A percentile compares a stretch with the other conserved stretches of the same genome.
Conservation (phyloP, 225 moss, liverwort and hornwort genomes). For the Lunularia cruciata region DNA sequence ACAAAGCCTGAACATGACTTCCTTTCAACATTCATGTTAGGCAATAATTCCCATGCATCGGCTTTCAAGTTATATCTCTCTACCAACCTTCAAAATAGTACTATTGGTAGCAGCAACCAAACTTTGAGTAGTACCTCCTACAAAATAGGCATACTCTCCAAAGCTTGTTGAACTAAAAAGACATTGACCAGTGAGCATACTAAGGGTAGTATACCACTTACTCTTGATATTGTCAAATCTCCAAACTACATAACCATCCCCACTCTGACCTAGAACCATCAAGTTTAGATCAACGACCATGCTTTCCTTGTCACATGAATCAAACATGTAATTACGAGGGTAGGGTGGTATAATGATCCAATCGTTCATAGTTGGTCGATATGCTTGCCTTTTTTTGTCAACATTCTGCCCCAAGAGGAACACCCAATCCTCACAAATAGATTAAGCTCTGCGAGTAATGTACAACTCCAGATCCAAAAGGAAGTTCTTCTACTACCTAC, state of each 20-base stretch:
- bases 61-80: conserved; percentile 70
- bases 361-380: conserved; percentile 53
- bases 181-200: conserved; percentile 70
- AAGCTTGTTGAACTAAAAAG: conserved; percentile 79
- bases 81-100: conserved; percentile 47
- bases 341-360: conserved; percentile 69
- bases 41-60: conserved; percentile 64
- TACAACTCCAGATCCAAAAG: conserved; percentile 55
- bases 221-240: conserved; percentile 75
- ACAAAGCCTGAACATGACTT: conserved; percentile 88
- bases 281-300: conserved; percentile 78
- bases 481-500: conserved; percentile 63
- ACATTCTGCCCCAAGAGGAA: conserved; percentile 48
- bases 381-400: conserved; percentile 70
- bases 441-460: conserved; percentile 46
- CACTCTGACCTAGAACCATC: conserved; percentile 72
- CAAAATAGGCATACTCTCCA: conserved; percentile 80
- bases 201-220: conserved; percentile 58
- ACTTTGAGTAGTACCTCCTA: conserved; percentile 61
- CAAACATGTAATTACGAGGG: conserved; percentile 78
- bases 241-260: conserved; percentile 66
- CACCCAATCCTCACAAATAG: conserved; percentile 73
- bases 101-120: too few relatives aligned
- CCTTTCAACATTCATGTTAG: conserved; percentile 64
- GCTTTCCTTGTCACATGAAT: conserved; percentile 82